phyloP scores from a whole-genome alignment of 2,329 filamentous ascomycete species.

The Tolypocladium cylindrosporum region DNA sequence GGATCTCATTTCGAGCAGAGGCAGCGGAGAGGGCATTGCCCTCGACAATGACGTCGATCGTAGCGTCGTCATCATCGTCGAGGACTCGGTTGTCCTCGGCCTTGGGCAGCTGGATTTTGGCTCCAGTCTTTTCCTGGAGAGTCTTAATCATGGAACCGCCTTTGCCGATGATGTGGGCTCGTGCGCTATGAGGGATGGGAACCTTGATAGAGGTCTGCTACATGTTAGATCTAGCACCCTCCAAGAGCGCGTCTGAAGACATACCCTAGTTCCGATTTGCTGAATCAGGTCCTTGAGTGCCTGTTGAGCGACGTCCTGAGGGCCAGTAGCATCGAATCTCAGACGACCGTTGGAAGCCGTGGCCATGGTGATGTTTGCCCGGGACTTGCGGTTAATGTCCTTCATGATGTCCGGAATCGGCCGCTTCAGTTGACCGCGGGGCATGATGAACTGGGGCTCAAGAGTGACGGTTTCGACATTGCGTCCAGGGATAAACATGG shows the following conservation, averaged over 20 bases:
- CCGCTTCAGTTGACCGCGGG: constrained; percentile 69
- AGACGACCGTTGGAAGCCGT: constrained; percentile 62
- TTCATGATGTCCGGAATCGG: constrained; percentile 77
- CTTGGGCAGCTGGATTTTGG: constrained; percentile 82
- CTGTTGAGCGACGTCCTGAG: constrained; percentile 73
- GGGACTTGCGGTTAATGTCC: constrained; percentile 86
- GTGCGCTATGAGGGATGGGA: constrained; percentile 71
- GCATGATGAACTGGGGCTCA: constrained; percentile 65
- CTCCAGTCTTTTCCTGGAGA: constrained; percentile 81
- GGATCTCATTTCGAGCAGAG: constrained; percentile 72
- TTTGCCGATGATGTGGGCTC: constrained; percentile 87
- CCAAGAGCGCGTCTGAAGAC: constrained; percentile 11
- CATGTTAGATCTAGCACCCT: background rate
- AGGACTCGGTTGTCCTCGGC: constrained; percentile 50
- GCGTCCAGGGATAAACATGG: constrained; percentile 71
- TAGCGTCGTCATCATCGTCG: constrained; percentile 61
- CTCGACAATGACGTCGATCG: constrained; percentile 79
- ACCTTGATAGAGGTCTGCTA: constrained; percentile 53
- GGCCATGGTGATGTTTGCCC: constrained; percentile 72
- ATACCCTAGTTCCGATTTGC: constrained; percentile 77
- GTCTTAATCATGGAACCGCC: constrained; percentile 83
- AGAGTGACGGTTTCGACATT: constrained; percentile 69
- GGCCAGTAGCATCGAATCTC: constrained; percentile 77
- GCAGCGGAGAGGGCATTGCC: constrained; percentile 84
- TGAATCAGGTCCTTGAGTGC: constrained; percentile 82